Evolutionary conservation across 192 early-diverging fungal species (phyloP).

Genomic region (Pilaira anomala): DNA sequence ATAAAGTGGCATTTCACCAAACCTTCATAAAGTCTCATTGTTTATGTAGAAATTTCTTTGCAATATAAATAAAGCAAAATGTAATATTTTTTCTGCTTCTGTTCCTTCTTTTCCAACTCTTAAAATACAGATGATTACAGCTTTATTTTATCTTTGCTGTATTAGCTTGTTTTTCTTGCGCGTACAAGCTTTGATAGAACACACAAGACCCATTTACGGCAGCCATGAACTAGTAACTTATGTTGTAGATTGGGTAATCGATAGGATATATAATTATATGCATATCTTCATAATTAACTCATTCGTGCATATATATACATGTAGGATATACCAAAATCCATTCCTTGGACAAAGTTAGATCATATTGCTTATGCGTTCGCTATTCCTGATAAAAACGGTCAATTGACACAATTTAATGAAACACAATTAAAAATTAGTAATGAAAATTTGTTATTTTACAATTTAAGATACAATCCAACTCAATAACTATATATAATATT

Average conservation of each 20-base stretch:
- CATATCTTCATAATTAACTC: neutral
- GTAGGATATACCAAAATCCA: constrained; percentile 28
- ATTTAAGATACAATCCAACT: neutral
- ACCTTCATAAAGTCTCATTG: no score
- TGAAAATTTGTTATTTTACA: neutral
- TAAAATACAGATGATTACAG: neutral
- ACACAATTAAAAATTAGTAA: constrained; percentile 9
- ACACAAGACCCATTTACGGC: constrained; percentile 8
- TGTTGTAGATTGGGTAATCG: constrained; percentile 25
- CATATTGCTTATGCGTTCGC: constrained; percentile 65
- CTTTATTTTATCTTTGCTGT: neutral
- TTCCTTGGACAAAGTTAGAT: constrained; percentile 44
- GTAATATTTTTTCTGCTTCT: no score
- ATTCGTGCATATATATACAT: neutral
- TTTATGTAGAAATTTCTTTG: no score
- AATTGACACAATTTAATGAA: constrained; percentile 19
- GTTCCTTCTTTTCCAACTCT: no score
- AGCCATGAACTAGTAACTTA: constrained; percentile 15
- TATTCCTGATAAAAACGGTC: constrained; percentile 29
- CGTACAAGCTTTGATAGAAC: neutral
- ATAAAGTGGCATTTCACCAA: no score
- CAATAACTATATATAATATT: neutral
- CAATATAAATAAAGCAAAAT: no score
- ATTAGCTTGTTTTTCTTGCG: no score
- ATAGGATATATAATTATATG: neutral